Percentiles rank a stretch among this genome's conserved stretches.
Conservation (phyloP, 1,139 yeast genomes). For the Diutina neorugosa region DNA sequence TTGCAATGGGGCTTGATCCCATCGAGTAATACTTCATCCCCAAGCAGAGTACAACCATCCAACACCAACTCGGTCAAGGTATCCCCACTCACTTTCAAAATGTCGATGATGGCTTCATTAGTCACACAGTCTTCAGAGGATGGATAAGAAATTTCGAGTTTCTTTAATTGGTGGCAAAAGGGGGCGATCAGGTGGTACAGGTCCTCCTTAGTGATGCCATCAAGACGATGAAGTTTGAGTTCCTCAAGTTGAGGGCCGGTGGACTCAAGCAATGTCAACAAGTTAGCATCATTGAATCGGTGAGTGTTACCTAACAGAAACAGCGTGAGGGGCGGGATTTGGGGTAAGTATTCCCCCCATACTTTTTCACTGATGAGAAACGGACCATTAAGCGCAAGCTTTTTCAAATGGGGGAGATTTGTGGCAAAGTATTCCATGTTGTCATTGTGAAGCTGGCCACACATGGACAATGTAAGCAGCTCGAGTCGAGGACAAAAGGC, state of each 20-base stretch:
- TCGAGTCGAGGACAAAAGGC: slow-evolving; percentile 69
- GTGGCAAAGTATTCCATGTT: slow-evolving; percentile 51
- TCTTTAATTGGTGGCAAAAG: slow-evolving; percentile 36
- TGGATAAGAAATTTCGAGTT: slow-evolving; percentile 62
- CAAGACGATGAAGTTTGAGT: slow-evolving; percentile 48
- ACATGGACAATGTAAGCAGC: slow-evolving; percentile 66
- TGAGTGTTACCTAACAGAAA: slow-evolving; percentile 75
- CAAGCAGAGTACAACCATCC: slow-evolving; percentile 62
- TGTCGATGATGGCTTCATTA: slow-evolving; percentile 56
- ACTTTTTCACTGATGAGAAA: slow-evolving; percentile 62
- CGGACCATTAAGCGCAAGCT: slow-evolving; percentile 69
- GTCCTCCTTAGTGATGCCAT: slow-evolving; percentile 48
- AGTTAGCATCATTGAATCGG: slow-evolving; percentile 58
- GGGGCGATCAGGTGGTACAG: slow-evolving; percentile 59
- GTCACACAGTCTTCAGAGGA: slow-evolving; percentile 52
- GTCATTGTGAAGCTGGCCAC: slow-evolving; percentile 83
- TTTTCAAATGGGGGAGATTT: slow-evolving; percentile 41
- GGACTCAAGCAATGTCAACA: slow-evolving; percentile 48
- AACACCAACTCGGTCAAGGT: slow-evolving; percentile 44
- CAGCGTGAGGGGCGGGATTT: slow-evolving; percentile 18
- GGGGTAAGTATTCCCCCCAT: slow-evolving; percentile 67
- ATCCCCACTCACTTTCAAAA: slow-evolving; percentile 47
- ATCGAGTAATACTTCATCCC: slow-evolving; percentile 49
- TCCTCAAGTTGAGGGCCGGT: slow-evolving; percentile 44
- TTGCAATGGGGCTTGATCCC: slow-evolving; percentile 53